Conservation (phyloP, 345 rosid species). For the Gossypioides kirkii region DNA sequence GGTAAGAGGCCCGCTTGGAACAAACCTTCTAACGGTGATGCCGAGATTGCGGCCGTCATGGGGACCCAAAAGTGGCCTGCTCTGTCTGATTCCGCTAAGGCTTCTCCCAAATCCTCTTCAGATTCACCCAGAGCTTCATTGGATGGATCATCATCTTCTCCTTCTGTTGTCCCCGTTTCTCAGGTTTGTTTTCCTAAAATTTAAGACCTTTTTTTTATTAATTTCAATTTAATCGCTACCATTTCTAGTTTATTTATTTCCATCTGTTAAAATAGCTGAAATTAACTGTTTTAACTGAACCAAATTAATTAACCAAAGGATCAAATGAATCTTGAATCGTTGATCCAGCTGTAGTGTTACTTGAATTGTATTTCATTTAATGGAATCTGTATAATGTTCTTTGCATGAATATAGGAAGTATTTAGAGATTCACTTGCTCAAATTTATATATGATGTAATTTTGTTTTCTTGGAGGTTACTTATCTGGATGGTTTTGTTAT, state of each 20-base stretch:
- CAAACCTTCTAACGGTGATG: slow-evolving; percentile 44
- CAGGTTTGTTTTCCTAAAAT: slow-evolving; percentile 30
- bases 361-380: background rate
- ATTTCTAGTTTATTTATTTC: background rate
- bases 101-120: slow-evolving; percentile 31
- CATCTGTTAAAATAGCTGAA: background rate
- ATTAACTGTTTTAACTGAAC: background rate
- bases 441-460: background rate
- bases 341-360: background rate
- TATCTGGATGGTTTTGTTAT: background rate
- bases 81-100: slow-evolving; percentile 53
- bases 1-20: slow-evolving; percentile 76
- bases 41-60: slow-evolving; percentile 50
- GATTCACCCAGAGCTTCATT: slow-evolving; percentile 38
- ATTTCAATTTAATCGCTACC: background rate
- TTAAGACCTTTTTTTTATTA: background rate
- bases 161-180: slow-evolving; percentile 27
- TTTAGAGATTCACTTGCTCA: background rate
- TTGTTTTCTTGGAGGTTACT: background rate
- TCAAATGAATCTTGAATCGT: background rate
- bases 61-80: slow-evolving; percentile 67
- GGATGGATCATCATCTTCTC: slow-evolving; percentile 50
- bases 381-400: background rate
- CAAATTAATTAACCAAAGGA: background rate
- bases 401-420: background rate